phyloP scores from a whole-genome alignment of 2,329 filamentous ascomycete genomes.

The Hypocrella siamensis region DNA sequence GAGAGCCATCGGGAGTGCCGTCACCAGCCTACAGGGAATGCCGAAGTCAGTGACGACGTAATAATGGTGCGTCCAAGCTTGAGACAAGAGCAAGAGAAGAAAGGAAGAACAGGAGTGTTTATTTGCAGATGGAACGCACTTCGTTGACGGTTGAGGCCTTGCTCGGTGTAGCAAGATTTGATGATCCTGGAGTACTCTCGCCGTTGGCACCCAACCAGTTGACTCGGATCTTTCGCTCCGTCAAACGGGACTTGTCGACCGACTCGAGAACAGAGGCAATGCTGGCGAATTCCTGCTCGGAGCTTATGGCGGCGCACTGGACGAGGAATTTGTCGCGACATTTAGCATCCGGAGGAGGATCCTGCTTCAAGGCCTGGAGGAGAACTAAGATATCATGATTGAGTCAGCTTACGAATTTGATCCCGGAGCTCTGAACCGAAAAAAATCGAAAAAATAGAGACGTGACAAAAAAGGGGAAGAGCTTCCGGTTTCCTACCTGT shows the following conservation, averaged over 20 bases:
- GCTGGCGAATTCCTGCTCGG: conserved; percentile 71
- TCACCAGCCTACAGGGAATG: conserved; percentile 14
- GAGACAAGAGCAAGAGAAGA: too few relatives aligned
- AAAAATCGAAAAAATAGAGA: too few relatives aligned
- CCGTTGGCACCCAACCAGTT: conserved; percentile 58
- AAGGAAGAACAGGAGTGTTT: too few relatives aligned
- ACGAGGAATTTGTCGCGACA: conserved; percentile 98
- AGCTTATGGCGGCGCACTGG: conserved; percentile 71
- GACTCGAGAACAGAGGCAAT: conserved; percentile 69
- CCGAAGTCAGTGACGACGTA: background rate
- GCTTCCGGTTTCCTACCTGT: conserved; percentile 45
- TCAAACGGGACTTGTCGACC: conserved; percentile 62
- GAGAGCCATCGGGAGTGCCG: conserved; percentile 28
- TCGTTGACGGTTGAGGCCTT: conserved; percentile 23
- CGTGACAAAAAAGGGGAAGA: background rate
- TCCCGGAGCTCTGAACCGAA: too few relatives aligned
- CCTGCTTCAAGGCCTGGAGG: conserved; percentile 94
- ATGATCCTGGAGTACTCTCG: conserved; percentile 11
- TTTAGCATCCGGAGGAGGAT: conserved; percentile 70
- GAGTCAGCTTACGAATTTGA: too few relatives aligned
- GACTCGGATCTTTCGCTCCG: conserved; percentile 94
- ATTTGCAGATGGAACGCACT: conserved; percentile 21
- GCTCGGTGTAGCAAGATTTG: conserved; percentile 29
- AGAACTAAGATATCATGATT: too few relatives aligned
- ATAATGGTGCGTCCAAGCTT: too few relatives aligned